These are phyloP conservation scores for Pestalotiopsis sp. DNA, from an alignment of 2,329 filamentous ascomycete species.

Conservation along the genomic window DNA sequence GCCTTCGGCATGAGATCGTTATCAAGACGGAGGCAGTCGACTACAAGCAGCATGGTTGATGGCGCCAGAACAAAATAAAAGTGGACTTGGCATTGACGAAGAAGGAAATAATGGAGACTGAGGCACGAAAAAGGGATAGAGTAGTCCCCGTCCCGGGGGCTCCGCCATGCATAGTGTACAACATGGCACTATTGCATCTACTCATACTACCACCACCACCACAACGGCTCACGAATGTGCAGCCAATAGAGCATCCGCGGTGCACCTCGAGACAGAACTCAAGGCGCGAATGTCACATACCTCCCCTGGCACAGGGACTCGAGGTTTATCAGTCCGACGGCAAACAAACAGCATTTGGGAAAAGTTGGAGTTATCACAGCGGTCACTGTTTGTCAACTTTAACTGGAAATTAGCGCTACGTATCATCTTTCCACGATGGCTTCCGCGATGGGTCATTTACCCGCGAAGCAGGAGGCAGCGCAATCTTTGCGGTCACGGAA, in stretches of 20 bases:
- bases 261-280: background rate
- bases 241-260: background rate
- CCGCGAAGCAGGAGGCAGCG: background rate
- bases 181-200: background rate
- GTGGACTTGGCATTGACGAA: background rate
- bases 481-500: background rate
- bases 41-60: conserved; percentile 6
- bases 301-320: background rate
- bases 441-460: background rate
- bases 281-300: background rate
- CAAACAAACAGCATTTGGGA: background rate
- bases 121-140: background rate
- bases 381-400: background rate
- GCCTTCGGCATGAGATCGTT: conserved; percentile 28
- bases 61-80: background rate
- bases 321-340: background rate
- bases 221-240: background rate
- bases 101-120: background rate
- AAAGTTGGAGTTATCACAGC: background rate
- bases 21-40: conserved; percentile 17
- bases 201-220: background rate
- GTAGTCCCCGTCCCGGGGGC: background rate
- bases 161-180: background rate
- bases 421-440: background rate
- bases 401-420: background rate